Base-by-base conservation (phyloP, 2,329 filamentous ascomycete species). In the Didymella keratinophila region DNA sequence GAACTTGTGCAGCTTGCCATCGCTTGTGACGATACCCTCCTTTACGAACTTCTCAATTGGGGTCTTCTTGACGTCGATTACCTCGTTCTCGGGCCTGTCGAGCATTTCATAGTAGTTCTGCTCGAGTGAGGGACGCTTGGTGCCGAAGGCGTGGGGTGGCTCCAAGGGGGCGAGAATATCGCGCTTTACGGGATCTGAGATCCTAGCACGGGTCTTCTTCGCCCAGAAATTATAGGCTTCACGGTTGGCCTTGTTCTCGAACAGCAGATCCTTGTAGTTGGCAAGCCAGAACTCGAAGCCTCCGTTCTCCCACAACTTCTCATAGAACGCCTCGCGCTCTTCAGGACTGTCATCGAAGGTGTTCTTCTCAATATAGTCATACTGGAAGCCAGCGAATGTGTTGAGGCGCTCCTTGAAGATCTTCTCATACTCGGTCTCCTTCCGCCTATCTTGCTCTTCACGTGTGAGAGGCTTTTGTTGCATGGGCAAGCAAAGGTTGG, bases 401-500 rank as follows among this genome's bases (percentile, higher is more conserved):
- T 71, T 82, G 65, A 83, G 78, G 2, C 86, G 82, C 32, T 78
- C 72, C 27, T 75, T 75, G 69, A 86, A 89, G 2, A 89, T 76
- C 14, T 74, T 70, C 4, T 78, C 73, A 34, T 81, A 81, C 28
- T 77, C 61, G 42, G 65, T 65, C 34, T 67, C 53, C 64, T 81
- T 80, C 16, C 75, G 69, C 2, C 68, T 67, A 23, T 84, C 75
- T 65, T 89, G 84, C 60, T 86, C 82, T 56, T 82, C 78, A 11
- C 71, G 75, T 0, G 79, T 81, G 27, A 88, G 75, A 0, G 75
- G 39, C 2, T 78, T 75, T 56, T 83, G 81, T 2, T 81, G 79
- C 85, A 90, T 88, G 0, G 87, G 87, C 0, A 90, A 66, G 0
- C 85, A 86, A 7, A 88, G 77, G 58, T 90, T 90, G 0, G 88